phyloP scores from a whole-genome alignment of 2,329 filamentous ascomycete species.

The Xylariaceae sp. region DNA sequence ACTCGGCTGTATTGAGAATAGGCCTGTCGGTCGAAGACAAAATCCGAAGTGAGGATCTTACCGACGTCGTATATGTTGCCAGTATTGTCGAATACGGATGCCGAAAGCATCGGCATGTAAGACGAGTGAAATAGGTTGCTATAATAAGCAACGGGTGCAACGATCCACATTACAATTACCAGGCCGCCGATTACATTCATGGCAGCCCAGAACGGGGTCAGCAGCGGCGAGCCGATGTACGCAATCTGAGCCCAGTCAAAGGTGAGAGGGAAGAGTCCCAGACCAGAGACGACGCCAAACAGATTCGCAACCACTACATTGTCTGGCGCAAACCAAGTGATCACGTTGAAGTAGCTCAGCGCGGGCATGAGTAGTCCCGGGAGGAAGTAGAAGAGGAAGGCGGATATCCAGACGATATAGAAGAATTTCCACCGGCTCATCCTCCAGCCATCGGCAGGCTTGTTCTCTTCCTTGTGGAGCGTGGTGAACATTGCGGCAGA shows the following conservation, averaged over 20 bases:
- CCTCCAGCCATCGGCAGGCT: conserved; percentile 71
- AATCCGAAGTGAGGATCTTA: conserved; percentile 69
- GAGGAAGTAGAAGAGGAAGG: conserved; percentile 78
- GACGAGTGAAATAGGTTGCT: conserved; percentile 70
- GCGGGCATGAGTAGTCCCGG: conserved; percentile 77
- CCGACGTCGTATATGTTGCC: conserved; percentile 74
- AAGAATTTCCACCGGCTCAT: conserved; percentile 83
- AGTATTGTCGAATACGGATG: conserved; percentile 78
- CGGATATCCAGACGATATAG: conserved; percentile 60
- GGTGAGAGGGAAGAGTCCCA: conserved; percentile 76
- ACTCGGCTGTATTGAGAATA: conserved; percentile 78
- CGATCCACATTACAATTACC: conserved; percentile 76
- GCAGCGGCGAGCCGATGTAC: conserved; percentile 75
- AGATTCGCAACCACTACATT: conserved; percentile 82
- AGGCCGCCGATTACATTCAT: conserved; percentile 78
- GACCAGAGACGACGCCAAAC: conserved; percentile 77
- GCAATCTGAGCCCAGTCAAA: conserved; percentile 92
- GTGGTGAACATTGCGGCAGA: conserved; percentile 86
- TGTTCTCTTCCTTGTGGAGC: conserved; percentile 77
- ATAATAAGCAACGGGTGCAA: conserved; percentile 76
- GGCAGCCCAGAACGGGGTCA: conserved; percentile 81
- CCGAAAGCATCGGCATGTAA: conserved; percentile 80
- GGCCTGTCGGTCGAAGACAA: conserved; percentile 67
- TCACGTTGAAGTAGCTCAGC: conserved; percentile 79
- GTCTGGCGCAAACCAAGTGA: conserved; percentile 82